Conservation (phyloP, 1,139 yeast species). For the Meyerozyma guilliermondii region DNA sequence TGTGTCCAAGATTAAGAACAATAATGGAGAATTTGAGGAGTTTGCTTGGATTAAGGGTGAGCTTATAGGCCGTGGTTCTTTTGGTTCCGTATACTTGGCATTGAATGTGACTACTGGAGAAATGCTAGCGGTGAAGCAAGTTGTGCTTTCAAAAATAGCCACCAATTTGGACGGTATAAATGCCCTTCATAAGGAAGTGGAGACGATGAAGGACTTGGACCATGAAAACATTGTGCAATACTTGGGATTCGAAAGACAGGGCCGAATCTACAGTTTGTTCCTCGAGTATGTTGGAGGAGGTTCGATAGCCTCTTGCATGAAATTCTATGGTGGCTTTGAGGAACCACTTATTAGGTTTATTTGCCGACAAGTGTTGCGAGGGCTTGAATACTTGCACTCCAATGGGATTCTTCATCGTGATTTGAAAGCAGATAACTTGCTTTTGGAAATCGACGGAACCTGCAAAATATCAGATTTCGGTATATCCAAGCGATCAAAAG, state of each 20-base stretch:
- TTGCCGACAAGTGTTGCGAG: slow-evolving; percentile 76
- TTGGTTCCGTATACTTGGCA: slow-evolving; percentile 93
- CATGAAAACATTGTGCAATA: slow-evolving; percentile 94
- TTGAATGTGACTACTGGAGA: slow-evolving; percentile 96
- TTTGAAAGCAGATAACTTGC: slow-evolving; percentile 88
- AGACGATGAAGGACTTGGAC: slow-evolving; percentile 89
- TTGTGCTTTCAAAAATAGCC: slow-evolving; percentile 58
- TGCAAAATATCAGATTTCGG: slow-evolving; percentile 98
- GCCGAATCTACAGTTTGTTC: slow-evolving; percentile 74
- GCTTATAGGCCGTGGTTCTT: slow-evolving; percentile 92
- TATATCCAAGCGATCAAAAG: slow-evolving; percentile 81
- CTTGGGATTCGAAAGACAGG: slow-evolving; percentile 81
- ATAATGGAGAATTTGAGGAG: slow-evolving; percentile 66
- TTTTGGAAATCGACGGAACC: slow-evolving; percentile 87
- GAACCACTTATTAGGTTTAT: slow-evolving; percentile 69
- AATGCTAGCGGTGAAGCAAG: slow-evolving; percentile 98
- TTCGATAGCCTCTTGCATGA: slow-evolving; percentile 81
- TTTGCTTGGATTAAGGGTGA: slow-evolving; percentile 99
- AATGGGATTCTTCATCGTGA: slow-evolving; percentile 92
- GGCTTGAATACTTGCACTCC: slow-evolving; percentile 79
- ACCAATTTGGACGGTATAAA: slow-evolving; percentile 57
- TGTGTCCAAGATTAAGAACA: slow-evolving; percentile 56
- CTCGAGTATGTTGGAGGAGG: slow-evolving; percentile 98
- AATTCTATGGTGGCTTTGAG: slow-evolving; percentile 81
- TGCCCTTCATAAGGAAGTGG: slow-evolving; percentile 86